Evolutionary conservation across 495 filamentous ascomycete genomes (phyloP).

Genomic region (Podospora pseudopauciseta): DNA sequence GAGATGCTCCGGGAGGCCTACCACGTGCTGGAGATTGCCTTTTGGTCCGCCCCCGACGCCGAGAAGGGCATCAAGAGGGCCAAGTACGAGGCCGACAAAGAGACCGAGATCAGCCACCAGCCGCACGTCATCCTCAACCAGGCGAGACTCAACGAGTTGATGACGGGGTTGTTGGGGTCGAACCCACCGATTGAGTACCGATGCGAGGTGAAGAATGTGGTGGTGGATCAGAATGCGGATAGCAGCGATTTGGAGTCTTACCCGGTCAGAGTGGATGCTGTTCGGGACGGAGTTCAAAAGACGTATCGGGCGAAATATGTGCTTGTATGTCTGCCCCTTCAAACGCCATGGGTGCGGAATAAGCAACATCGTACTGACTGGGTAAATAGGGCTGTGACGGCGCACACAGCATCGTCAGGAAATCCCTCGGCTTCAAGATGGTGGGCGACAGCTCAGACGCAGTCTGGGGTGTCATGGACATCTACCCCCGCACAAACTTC

Average conservation of each 20-base stretch:
- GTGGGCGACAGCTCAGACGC: conserved; percentile 70
- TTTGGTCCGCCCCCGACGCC: conserved; percentile 47
- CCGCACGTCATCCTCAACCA: conserved; percentile 78
- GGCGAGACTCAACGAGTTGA: conserved; percentile 63
- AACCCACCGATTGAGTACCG: conserved; percentile 57
- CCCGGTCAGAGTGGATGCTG: conserved; percentile 52
- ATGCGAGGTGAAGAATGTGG: conserved; percentile 51
- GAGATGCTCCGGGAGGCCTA: conserved; percentile 68
- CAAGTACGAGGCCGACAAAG: conserved; percentile 56
- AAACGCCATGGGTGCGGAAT: neutral
- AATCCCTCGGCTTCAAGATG: conserved; percentile 65
- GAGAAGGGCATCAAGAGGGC: conserved; percentile 47
- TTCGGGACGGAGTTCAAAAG: conserved; percentile 50
- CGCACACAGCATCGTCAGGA: conserved; percentile 66
- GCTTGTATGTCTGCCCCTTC: conserved; percentile 47
- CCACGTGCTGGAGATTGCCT: conserved; percentile 63
- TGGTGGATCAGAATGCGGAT: conserved; percentile 45
- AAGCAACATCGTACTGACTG: conserved; percentile 12
- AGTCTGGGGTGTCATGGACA: conserved; percentile 74
- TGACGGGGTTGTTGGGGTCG: conserved; percentile 51
- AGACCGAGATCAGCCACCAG: conserved; percentile 60
- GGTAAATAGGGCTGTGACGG: conserved; percentile 65
- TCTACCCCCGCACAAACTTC: conserved; percentile 70
- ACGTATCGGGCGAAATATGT: conserved; percentile 64
- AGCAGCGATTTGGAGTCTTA: conserved; percentile 43